Conservation (phyloP, 352 stramenopile species). For the Phytophthora cryptogea region DNA sequence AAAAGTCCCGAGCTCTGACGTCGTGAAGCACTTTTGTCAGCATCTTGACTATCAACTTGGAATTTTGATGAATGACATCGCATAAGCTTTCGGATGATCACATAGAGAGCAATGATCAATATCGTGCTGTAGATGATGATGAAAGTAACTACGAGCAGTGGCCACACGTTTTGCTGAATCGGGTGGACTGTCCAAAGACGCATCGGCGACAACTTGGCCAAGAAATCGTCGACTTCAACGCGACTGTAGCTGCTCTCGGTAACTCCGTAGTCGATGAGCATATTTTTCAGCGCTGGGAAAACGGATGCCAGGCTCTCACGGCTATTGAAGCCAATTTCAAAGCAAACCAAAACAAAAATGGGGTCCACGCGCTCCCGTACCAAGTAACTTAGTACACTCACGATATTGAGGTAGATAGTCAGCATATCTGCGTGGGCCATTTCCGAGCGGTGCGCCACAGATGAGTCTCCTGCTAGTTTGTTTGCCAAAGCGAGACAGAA, state of each 20-base stretch:
- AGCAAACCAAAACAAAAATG: slow-evolving; percentile 35
- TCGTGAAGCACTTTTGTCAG: slow-evolving; percentile 3
- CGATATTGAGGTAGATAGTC: slow-evolving; percentile 39
- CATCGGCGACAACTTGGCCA: slow-evolving; percentile 38
- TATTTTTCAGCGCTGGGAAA: slow-evolving; percentile 21
- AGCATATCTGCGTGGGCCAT: slow-evolving; percentile 42
- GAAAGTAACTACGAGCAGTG: slow-evolving; percentile 23
- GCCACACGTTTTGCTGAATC: slow-evolving; percentile 27
- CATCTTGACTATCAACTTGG: slow-evolving; percentile 13
- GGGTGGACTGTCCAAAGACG: slow-evolving; percentile 31
- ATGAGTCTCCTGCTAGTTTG: slow-evolving; percentile 12
- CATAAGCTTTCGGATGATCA: slow-evolving; percentile 31
- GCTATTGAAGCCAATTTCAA: slow-evolving; percentile 33
- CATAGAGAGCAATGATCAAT: slow-evolving; percentile 33
- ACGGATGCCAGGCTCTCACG: slow-evolving; percentile 19
- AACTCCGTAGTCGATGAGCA: slow-evolving; percentile 17
- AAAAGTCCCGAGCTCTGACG: slow-evolving; percentile 17
- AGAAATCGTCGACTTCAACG: slow-evolving; percentile 29
- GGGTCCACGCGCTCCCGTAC: slow-evolving; percentile 39
- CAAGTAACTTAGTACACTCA: slow-evolving; percentile 38
- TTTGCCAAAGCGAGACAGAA: slow-evolving; percentile 35
- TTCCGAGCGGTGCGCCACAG: slow-evolving; percentile 23
- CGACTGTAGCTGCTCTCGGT: slow-evolving; percentile 12
- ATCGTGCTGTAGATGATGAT: slow-evolving; percentile 33
- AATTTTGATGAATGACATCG: slow-evolving; percentile 3